Percentiles rank a stretch among this genome's conserved stretches.
phyloP scores from a whole-genome alignment of 352 stramenopile genomes.

The Phytophthora sp. region DNA sequence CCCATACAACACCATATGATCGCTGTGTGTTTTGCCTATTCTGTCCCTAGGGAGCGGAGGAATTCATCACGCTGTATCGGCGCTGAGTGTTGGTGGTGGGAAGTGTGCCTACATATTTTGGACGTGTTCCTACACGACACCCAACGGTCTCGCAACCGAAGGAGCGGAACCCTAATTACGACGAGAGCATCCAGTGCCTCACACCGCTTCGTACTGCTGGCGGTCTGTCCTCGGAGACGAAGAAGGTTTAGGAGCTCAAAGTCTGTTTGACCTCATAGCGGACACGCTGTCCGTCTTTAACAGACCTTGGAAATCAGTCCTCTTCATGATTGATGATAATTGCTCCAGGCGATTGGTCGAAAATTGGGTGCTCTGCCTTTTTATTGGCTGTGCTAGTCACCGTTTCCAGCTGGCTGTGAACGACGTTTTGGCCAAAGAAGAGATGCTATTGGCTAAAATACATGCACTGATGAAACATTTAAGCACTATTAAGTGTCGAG shows the following conservation, averaged over 20 bases:
- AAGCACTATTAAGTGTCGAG: background rate
- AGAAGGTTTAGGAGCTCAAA: background rate
- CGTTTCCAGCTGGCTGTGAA: slow-evolving; percentile 1
- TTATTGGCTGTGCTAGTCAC: slow-evolving; percentile 7
- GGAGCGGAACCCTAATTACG: background rate
- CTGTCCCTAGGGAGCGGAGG: too few species aligned
- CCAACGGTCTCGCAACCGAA: too few species aligned
- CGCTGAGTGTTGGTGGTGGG: too few species aligned
- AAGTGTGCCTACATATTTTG: too few species aligned
- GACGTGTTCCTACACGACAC: too few species aligned
- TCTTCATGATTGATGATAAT: slow-evolving; percentile 8
- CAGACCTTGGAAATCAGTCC: background rate
- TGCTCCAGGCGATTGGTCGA: slow-evolving; percentile 4
- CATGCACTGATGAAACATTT: background rate
- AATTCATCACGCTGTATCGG: too few species aligned
- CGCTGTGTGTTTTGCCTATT: background rate
- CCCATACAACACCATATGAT: background rate
- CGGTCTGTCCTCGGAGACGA: background rate
- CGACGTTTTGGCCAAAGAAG: background rate
- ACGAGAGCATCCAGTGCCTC: background rate
- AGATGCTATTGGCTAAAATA: background rate
- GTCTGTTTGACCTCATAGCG: background rate
- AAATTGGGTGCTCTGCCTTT: background rate
- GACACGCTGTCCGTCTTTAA: background rate
- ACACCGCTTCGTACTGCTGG: background rate